A percentile compares a stretch with the other conserved stretches of the same genome.
phyloP scores from a whole-genome alignment of 306 rosid genomes.

The Pyrus bretschneideri region DNA sequence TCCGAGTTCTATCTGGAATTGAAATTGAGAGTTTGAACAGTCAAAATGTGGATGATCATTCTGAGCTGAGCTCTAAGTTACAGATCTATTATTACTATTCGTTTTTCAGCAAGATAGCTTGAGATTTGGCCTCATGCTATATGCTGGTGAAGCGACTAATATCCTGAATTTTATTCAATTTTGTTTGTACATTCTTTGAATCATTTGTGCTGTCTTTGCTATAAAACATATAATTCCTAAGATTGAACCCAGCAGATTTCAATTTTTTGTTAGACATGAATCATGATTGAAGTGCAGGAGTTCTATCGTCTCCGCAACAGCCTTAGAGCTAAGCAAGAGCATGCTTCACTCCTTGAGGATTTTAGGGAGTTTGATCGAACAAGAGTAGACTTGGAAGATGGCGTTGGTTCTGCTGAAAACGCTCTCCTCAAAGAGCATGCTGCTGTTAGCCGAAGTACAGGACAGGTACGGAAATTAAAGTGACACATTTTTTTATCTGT shows the following conservation, averaged over 20 bases:
- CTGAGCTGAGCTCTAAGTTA: background rate
- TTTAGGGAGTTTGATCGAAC: slow-evolving; percentile 94
- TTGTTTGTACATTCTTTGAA: background rate
- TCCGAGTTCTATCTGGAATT: background rate
- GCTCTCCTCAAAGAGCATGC: slow-evolving; percentile 75
- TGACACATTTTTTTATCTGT: background rate
- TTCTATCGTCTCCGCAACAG: slow-evolving; percentile 88
- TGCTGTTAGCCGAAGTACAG: slow-evolving; percentile 80
- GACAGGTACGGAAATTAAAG: slow-evolving; percentile 55
- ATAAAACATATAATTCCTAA: background rate
- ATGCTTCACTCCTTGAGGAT: slow-evolving; percentile 92
- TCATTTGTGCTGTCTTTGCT: background rate
- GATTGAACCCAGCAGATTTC: slow-evolving; percentile 18
- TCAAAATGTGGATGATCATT: background rate
- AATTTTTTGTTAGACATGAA: slow-evolving; percentile 31
- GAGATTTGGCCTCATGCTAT: background rate
- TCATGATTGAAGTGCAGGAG: slow-evolving; percentile 78
- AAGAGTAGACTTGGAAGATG: slow-evolving; percentile 84
- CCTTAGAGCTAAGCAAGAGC: slow-evolving; percentile 83
- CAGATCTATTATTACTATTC: background rate
- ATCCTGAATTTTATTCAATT: background rate
- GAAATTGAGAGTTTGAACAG: background rate
- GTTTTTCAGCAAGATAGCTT: background rate
- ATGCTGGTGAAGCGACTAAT: background rate
- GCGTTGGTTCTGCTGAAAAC: slow-evolving; percentile 55